Evolutionary conservation across 2,329 filamentous ascomycete genomes (phyloP).

Genomic region (Pseudodiploospora longispora): DNA sequence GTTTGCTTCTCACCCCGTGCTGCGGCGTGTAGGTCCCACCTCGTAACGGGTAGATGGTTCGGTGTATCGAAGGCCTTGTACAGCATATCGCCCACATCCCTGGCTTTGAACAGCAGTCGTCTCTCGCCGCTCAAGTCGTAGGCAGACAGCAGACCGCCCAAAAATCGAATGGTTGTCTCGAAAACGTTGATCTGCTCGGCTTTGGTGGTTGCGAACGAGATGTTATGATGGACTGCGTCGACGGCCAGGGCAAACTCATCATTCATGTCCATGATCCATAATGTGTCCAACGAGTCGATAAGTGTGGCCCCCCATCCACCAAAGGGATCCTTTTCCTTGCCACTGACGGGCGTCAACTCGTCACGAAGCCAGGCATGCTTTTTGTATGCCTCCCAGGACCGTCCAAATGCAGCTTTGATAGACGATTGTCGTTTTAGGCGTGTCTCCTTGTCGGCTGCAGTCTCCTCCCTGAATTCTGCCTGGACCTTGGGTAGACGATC

Average conservation of each 20-base stretch:
- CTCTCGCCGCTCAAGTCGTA: constrained; percentile 55
- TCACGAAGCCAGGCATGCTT: constrained; percentile 55
- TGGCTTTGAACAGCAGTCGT: constrained; percentile 50
- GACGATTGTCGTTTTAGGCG: constrained; percentile 29
- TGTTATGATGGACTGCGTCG: constrained; percentile 39
- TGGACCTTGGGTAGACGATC: constrained; percentile 7
- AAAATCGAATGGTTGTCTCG: constrained; percentile 63
- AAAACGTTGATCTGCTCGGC: constrained; percentile 53
- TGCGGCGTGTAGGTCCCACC: constrained; percentile 34
- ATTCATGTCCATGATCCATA: constrained; percentile 63
- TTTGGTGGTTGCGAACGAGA: constrained; percentile 52
- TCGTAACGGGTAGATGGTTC: constrained; percentile 51
- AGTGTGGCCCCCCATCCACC: constrained; percentile 60
- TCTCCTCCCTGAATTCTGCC: constrained; percentile 10
- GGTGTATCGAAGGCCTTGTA: constrained; percentile 61
- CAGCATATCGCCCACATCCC: constrained; percentile 55
- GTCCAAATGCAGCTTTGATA: constrained; percentile 32
- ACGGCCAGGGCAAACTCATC: constrained; percentile 58
- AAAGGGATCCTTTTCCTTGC: constrained; percentile 45
- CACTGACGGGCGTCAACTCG: constrained; percentile 51
- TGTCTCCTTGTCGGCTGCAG: constrained; percentile 12
- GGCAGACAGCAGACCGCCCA: constrained; percentile 58
- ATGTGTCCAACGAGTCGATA: constrained; percentile 56
- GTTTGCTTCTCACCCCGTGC: constrained; percentile 25
- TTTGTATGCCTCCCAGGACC: constrained; percentile 43